These are phyloP conservation scores for Pseudogymnoascus sp. DNA, from an alignment of 2,329 filamentous ascomycete species.

Conservation along the genomic window DNA sequence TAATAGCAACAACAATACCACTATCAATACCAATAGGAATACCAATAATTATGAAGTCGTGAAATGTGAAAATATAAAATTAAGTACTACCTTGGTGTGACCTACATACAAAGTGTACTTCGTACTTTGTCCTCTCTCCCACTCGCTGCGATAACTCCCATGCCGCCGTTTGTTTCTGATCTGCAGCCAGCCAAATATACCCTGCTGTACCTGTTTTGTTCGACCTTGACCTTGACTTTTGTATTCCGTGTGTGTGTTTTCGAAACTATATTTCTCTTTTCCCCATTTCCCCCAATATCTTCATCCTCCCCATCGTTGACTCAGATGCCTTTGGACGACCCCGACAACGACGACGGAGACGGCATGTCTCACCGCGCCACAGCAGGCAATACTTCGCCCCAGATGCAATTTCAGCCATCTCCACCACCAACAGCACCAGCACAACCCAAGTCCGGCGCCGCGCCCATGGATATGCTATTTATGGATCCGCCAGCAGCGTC, in stretches of 20 bases:
- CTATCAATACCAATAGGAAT: too few relatives aligned
- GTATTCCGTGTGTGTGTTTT: neutral
- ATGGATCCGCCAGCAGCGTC: constrained; percentile 1
- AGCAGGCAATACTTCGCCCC: neutral
- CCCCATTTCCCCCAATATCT: neutral
- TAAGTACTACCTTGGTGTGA: constrained; percentile 1
- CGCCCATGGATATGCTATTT: constrained; percentile 2
- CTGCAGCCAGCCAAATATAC: neutral
- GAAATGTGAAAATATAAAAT: neutral
- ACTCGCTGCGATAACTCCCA: neutral
- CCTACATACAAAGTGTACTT: neutral
- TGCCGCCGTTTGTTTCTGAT: neutral
- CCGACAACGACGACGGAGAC: constrained; percentile 1
- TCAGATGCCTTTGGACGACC: neutral
- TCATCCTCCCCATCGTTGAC: neutral
- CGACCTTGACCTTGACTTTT: neutral
- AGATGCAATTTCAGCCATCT: neutral
- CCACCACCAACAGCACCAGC: neutral
- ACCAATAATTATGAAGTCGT: neutral
- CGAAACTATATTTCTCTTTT: neutral
- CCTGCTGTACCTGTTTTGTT: constrained; percentile 4
- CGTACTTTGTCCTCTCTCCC: too few relatives aligned
- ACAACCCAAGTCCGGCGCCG: constrained; percentile 2
- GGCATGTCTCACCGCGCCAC: constrained; percentile 3
- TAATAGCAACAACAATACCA: neutral